Evolutionary conservation across 2,329 filamentous ascomycete genomes (phyloP).

Genomic region (Alternaria brassicicola): DNA sequence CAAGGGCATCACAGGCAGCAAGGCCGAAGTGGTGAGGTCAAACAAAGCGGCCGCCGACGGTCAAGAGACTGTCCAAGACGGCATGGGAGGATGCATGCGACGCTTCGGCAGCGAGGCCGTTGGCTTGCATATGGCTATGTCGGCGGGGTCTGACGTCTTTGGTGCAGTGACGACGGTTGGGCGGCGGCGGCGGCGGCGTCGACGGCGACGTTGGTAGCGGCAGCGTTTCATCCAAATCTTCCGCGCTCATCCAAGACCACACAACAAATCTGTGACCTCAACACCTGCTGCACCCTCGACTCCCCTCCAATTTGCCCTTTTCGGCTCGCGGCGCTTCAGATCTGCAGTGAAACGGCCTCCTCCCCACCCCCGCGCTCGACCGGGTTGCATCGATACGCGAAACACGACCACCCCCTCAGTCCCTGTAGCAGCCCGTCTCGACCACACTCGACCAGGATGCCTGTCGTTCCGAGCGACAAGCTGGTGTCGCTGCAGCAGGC

Average conservation of each 20-base stretch:
- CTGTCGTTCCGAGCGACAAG: slow-evolving; percentile 88
- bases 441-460: slow-evolving; percentile 64
- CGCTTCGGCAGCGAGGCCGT: neutral
- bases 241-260: slow-evolving; percentile 25
- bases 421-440: neutral
- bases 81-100: neutral
- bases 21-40: neutral
- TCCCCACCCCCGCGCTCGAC: neutral
- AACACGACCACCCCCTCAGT: neutral
- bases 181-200: neutral
- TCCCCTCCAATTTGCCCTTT: slow-evolving; percentile 8
- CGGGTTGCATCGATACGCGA: slow-evolving; percentile 5
- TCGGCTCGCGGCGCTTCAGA: neutral
- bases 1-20: neutral
- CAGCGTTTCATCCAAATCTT: slow-evolving; percentile 18
- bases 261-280: slow-evolving; percentile 7
- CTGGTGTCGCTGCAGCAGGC: slow-evolving; percentile 88
- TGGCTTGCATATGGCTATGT: neutral
- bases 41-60: neutral
- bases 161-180: slow-evolving; percentile 12
- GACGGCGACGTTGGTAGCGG: neutral
- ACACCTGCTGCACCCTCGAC: slow-evolving; percentile 10
- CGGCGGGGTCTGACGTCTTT: slow-evolving; percentile 11
- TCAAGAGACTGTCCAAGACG: neutral
- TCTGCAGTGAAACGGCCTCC: slow-evolving; percentile 15